A percentile compares a stretch with the other conserved stretches of the same genome.
Evolutionary conservation across 2,329 filamentous ascomycete genomes (phyloP).

Genomic region (Cladosporium sp.): DNA sequence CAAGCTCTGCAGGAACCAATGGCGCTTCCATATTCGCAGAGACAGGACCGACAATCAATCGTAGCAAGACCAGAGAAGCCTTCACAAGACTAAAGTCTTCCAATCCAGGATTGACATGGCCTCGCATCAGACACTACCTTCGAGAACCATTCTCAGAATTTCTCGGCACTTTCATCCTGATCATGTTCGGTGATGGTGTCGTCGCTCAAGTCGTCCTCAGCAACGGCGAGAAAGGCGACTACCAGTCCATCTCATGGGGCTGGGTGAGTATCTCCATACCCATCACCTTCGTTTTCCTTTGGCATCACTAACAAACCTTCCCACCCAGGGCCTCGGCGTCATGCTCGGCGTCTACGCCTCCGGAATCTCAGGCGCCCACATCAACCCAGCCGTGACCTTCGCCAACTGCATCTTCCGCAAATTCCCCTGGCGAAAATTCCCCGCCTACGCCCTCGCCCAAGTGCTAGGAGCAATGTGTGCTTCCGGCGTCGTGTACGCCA

Average conservation of each 20-base stretch:
- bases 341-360: conserved; percentile 56
- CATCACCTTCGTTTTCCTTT: background rate
- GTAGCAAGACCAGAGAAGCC: conserved; percentile 24
- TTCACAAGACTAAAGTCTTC: conserved; percentile 14
- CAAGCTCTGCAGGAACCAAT: conserved; percentile 14
- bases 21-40: conserved; percentile 1
- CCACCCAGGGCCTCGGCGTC: conserved; percentile 52
- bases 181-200: conserved; percentile 65
- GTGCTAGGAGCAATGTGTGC: conserved; percentile 62
- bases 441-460: conserved; percentile 57
- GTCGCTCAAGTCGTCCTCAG: conserved; percentile 66
- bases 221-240: conserved; percentile 43
- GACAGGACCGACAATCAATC: conserved; percentile 26
- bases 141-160: conserved; percentile 64
- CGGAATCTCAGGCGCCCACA: conserved; percentile 32
- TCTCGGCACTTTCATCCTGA: conserved; percentile 62
- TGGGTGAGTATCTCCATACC: conserved; percentile 14
- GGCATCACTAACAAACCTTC: conserved; percentile 4
- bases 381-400: conserved; percentile 60
- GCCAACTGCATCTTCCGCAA: conserved; percentile 65
- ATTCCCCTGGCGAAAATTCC: conserved; percentile 60
- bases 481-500: conserved; percentile 40
- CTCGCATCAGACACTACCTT: conserved; percentile 46
- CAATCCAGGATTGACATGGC: conserved; percentile 48
- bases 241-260: conserved; percentile 51